Percentiles rank a stretch among this genome's conserved stretches.
Conservation (phyloP, 139 green algal genomes). For the Volvox africanus region DNA sequence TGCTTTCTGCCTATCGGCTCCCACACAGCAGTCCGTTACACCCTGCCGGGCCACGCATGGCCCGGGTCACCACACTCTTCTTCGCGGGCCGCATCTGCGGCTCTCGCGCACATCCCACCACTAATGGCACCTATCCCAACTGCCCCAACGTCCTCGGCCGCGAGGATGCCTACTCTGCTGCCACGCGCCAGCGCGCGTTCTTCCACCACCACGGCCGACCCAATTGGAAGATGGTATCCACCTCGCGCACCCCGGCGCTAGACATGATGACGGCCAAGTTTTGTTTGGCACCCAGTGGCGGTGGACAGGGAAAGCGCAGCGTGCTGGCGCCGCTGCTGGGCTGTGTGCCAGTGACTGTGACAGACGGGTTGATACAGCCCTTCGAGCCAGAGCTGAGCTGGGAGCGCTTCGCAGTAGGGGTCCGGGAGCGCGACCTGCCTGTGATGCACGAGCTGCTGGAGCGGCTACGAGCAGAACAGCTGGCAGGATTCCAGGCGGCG, state of each 20-base stretch:
- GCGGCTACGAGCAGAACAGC: background rate
- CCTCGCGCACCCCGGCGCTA: background rate
- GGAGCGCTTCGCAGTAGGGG: slow-evolving; percentile 35
- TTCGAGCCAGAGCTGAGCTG: slow-evolving; percentile 45
- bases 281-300: slow-evolving; percentile 56
- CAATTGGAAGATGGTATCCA: slow-evolving; percentile 33
- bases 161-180: slow-evolving; percentile 37
- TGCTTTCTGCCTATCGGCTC: slow-evolving; percentile 7
- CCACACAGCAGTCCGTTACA: slow-evolving; percentile 9
- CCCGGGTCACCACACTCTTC: slow-evolving; percentile 47
- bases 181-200: slow-evolving; percentile 41
- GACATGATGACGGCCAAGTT: slow-evolving; percentile 43
- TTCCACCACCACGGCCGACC: slow-evolving; percentile 44
- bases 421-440: slow-evolving; percentile 42
- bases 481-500: slow-evolving; percentile 18
- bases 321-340: slow-evolving; percentile 43
- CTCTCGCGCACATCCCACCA: slow-evolving; percentile 3
- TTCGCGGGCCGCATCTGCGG: slow-evolving; percentile 62
- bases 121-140: slow-evolving; percentile 46
- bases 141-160: slow-evolving; percentile 32
- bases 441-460: slow-evolving; percentile 41
- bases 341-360: slow-evolving; percentile 47
- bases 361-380: slow-evolving; percentile 44
- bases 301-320: slow-evolving; percentile 52
- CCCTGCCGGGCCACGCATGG: background rate